These are phyloP conservation scores for Citrus unshiu DNA, from an alignment of 345 rosid species.

Conservation along the genomic window DNA sequence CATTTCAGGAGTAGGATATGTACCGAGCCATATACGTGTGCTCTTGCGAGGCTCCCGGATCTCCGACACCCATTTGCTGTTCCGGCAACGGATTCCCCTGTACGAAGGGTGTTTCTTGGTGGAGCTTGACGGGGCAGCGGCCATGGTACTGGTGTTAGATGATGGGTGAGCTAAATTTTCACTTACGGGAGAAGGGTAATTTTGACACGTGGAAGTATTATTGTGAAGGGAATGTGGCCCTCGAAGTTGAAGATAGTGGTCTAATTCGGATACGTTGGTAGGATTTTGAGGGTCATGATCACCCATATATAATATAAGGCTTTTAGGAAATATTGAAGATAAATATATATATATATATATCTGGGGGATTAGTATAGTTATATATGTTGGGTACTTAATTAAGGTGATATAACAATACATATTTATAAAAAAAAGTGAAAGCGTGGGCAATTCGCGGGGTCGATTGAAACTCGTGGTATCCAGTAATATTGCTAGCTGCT, in stretches of 20 bases:
- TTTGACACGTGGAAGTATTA: slow-evolving; percentile 24
- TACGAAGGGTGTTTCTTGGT: slow-evolving; percentile 46
- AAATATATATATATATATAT: background rate
- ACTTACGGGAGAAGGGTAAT: slow-evolving; percentile 13
- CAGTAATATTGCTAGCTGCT: slow-evolving; percentile 9
- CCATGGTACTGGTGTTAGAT: slow-evolving; percentile 2
- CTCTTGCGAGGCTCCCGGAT: slow-evolving; percentile 88
- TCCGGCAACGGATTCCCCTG: slow-evolving; percentile 71
- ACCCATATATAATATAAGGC: slow-evolving; percentile 6
- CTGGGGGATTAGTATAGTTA: background rate
- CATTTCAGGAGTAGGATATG: slow-evolving; percentile 77
- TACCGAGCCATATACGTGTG: slow-evolving; percentile 91
- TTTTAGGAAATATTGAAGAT: background rate
- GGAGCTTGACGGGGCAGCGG: slow-evolving; percentile 19
- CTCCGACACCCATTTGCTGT: slow-evolving; percentile 92
- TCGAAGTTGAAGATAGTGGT: slow-evolving; percentile 7
- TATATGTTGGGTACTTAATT: background rate
- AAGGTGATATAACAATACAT: background rate
- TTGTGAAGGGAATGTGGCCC: slow-evolving; percentile 11
- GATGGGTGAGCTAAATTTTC: slow-evolving; percentile 9
- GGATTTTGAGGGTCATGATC: slow-evolving; percentile 28
- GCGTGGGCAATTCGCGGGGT: slow-evolving; percentile 55
- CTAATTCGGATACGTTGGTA: slow-evolving; percentile 25
- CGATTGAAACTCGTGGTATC: background rate
- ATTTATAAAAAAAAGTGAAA: slow-evolving; percentile 10